Evolutionary conservation across 2,329 filamentous ascomycete genomes (phyloP), one percentile per base, ranked within the genome.

Genomic region (Colletotrichum agaves): DNA sequence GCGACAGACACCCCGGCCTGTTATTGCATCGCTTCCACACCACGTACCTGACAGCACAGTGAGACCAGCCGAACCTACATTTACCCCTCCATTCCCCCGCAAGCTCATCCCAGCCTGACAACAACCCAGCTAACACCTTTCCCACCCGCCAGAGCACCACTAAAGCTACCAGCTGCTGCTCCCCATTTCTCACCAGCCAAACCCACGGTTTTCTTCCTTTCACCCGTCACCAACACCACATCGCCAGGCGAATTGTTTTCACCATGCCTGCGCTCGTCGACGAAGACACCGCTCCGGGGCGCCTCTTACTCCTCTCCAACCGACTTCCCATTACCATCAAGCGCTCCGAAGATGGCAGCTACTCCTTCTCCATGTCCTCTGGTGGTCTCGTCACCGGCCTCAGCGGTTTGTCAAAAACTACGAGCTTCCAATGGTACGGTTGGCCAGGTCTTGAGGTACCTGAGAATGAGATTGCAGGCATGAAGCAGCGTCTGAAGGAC

Each of bases 341-440:
- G 83, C 91, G 93, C 72, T 91, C 91, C 60, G 93, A 96, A 59
- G 93, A 97, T 84, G 94, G 93, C 75, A 91, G 91, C 78, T 99
- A 97, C 83, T 88, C 90, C 75, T 97, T 97, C 80, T 93, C 92
- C 78, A 97, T 98, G 93, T 98, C 95, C 52, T 98, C 96, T 2
- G 96, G 96, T 65, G 96, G 96, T 44, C 88, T 99, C 44, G 96
- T 98, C 75, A 97, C 93, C 57, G 96, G 96, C 19, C 85, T 99
- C 69, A 97, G 93, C 72, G 96, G 96, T 27, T 83, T 98, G 66
- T 91, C 93, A 74, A 98, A 98, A 81, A 92, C 93, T 35, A 97
- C 93, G 27, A 95, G 91, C 73, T 98, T 98, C 80, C 93, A 96
- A 79, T 99, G 96, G 96, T 98, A 98, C 80, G 96, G 96, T 73